Evolutionary conservation across 2,329 filamentous ascomycete genomes (phyloP).

Genomic region (Tolypocladium ophioglossoides): DNA sequence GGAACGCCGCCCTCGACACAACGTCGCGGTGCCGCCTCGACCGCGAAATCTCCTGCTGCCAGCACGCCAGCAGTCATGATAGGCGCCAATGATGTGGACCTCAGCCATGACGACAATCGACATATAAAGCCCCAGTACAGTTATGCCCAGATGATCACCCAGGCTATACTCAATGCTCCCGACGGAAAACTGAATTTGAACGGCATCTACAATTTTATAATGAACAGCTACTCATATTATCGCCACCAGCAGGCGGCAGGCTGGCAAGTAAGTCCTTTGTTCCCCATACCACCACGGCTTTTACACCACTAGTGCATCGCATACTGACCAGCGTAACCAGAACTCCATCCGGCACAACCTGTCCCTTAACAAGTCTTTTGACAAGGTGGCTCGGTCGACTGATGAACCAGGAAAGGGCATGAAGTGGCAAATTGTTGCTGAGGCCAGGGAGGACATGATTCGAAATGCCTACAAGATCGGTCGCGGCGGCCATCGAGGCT

Average conservation of each 20-base stretch:
- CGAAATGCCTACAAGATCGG: slow-evolving; percentile 57
- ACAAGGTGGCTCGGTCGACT: slow-evolving; percentile 83
- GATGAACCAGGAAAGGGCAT: slow-evolving; percentile 97
- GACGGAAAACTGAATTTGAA: slow-evolving; percentile 85
- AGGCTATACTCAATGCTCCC: slow-evolving; percentile 78
- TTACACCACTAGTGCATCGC: neutral
- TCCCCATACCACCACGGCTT: neutral
- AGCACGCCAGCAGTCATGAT: slow-evolving; percentile 26
- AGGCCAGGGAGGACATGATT: slow-evolving; percentile 78
- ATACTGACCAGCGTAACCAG: slow-evolving; percentile 25
- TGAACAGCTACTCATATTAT: slow-evolving; percentile 86
- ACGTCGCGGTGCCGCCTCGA: slow-evolving; percentile 10
- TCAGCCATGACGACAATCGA: slow-evolving; percentile 72
- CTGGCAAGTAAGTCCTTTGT: slow-evolving; percentile 63
- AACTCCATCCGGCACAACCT: slow-evolving; percentile 97
- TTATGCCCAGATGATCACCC: slow-evolving; percentile 93
- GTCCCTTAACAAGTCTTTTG: slow-evolving; percentile 87
- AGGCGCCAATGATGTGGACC: slow-evolving; percentile 51
- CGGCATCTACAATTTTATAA: slow-evolving; percentile 92
- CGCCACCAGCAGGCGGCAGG: slow-evolving; percentile 64
- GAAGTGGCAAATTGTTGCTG: slow-evolving; percentile 93
- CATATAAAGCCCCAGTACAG: slow-evolving; percentile 94
- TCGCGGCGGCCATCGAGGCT: slow-evolving; percentile 53
- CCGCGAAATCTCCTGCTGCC: slow-evolving; percentile 19
- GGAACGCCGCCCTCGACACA: slow-evolving; percentile 46